Evolutionary conservation across 805 yeast species (phyloP).

Genomic region (Candida boleticola): DNA sequence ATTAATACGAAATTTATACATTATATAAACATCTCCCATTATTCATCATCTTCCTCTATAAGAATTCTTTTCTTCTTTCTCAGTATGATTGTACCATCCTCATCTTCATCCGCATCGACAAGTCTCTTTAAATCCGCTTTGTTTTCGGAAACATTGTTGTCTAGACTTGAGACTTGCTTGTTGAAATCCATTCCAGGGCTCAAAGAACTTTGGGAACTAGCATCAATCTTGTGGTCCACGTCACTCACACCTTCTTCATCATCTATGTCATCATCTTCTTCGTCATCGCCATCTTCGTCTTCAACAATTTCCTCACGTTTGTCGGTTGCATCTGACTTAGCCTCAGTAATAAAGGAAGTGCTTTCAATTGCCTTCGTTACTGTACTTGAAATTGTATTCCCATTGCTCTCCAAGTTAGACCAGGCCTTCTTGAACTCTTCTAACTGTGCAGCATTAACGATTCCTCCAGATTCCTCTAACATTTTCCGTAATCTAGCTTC

Average conservation of each 20-base stretch:
- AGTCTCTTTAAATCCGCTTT: neutral
- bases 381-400: slow-evolving; percentile 9
- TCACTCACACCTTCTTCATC: slow-evolving; percentile 3
- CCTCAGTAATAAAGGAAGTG: slow-evolving; percentile 9
- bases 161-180: neutral
- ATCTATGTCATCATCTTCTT: neutral
- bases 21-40: slow-evolving; percentile 1
- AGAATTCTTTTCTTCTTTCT: slow-evolving; percentile 22
- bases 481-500: slow-evolving; percentile 50
- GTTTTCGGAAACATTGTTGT: no score
- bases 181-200: neutral
- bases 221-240: neutral
- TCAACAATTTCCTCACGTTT: slow-evolving; percentile 7
- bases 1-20: neutral
- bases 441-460: slow-evolving; percentile 32
- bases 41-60: slow-evolving; percentile 21
- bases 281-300: slow-evolving; percentile 12
- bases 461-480: slow-evolving; percentile 35
- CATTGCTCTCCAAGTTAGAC: slow-evolving; percentile 18
- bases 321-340: neutral
- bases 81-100: slow-evolving; percentile 1
- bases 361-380: slow-evolving; percentile 16
- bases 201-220: neutral
- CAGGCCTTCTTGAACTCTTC: slow-evolving; percentile 31
- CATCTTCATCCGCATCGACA: neutral